Base-by-base conservation (phyloP, 768 basidiomycete species). In the Kwoniella sp. region DNA sequence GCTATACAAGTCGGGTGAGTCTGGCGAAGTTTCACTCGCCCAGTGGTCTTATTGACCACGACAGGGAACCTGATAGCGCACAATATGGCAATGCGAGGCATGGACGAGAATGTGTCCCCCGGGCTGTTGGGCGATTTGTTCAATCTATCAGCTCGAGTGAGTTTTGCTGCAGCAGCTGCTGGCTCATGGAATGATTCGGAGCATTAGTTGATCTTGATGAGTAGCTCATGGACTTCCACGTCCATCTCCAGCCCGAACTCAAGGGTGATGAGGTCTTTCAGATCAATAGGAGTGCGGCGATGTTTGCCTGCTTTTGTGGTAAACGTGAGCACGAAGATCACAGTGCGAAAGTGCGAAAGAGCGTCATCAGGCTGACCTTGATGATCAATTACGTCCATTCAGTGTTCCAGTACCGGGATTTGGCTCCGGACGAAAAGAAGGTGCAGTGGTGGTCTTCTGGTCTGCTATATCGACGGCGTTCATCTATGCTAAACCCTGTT, bases 251-350 rank as follows among this genome's bases (percentile, higher is more conserved):
- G n/a, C 17, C 25, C 12, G 30, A 23, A 17, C 41, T 45, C 4
- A 17, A 8, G 3, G 12, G 22, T 20, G 62, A 63, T 34, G 4
- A 11, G 2, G 26, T 15, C 11, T n/a, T 57, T 2, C 26, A 50
- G 45, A 25, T 30, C 0, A 57, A 29, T 25, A 38, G 55, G 11
- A 45, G 26, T 34, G 37, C n/a, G n/a, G 41, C 62, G 15, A 63
- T 50, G 55, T 63, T 63, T 51, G 45, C 62, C 15, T 63, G 62
- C 31, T 50, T 63, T 20, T 47, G 41, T 26, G 62, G 62, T 7
- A 63, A 63, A 34, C 9, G 54, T 63, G 28, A 30, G 58, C 38
- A 22, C 2, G 25, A 25, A 26, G 26, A 11, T 13, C 12, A 28
- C 22, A 26, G 17, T 38, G 1, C n/a, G 8, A 11, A 5, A 1